Conservation (phyloP, 768 basidiomycete genomes). For the Kwoniella shandongensis region DNA sequence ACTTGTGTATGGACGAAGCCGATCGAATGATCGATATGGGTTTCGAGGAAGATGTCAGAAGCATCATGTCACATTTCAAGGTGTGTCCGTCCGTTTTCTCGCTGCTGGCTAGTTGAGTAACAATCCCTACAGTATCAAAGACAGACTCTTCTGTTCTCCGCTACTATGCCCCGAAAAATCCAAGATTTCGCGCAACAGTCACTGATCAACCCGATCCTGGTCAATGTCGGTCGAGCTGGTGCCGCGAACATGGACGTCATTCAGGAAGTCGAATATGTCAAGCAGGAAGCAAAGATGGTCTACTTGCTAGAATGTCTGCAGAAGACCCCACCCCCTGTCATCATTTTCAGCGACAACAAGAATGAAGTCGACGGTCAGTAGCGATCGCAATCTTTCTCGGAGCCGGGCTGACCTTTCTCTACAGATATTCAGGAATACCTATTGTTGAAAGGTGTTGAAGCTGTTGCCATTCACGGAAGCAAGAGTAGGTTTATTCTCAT, state of each 20-base stretch:
- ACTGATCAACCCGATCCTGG: constrained; percentile 87
- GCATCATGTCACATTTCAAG: constrained; percentile 98
- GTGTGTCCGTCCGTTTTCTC: constrained; percentile 54
- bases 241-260: constrained; percentile 96
- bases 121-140: constrained; percentile 74
- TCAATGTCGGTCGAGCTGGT: constrained; percentile 97
- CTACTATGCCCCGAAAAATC: constrained; percentile 98
- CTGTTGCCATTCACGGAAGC: constrained; percentile 96
- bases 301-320: constrained; percentile 96
- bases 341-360: constrained; percentile 98
- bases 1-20: constrained; percentile 94
- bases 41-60: constrained; percentile 94
- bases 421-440: constrained; percentile 97
- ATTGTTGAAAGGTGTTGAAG: constrained; percentile 93
- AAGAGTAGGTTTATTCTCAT: constrained; percentile 65
- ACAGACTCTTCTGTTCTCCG: constrained; percentile 94
- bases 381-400: neutral
- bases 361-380: constrained; percentile 95
- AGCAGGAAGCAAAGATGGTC: constrained; percentile 99
- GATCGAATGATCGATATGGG: constrained; percentile 98
- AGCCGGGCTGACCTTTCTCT: neutral
- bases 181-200: constrained; percentile 98
- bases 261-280: constrained; percentile 92
- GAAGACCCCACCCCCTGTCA: constrained; percentile 96
- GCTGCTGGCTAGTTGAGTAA: constrained; percentile 6